Conservation (phyloP, 108 stramenopile species). For the Parietichytrium sp. region DNA sequence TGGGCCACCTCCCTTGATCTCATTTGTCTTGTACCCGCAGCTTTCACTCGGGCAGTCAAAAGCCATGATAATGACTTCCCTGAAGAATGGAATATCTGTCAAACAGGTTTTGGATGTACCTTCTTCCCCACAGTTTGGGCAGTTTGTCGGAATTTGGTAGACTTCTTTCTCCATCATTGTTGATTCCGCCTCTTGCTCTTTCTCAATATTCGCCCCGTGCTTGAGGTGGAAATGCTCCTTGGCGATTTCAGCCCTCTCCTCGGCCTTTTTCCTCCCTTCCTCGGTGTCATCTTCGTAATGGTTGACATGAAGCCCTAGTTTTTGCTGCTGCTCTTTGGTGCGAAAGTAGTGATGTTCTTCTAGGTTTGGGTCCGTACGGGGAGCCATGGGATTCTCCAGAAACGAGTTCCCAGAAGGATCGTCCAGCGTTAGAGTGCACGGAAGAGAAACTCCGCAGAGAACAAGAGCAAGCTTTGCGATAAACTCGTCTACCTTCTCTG, state of each 20-base stretch:
- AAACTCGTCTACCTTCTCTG: slow-evolving; percentile 5
- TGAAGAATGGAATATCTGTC: slow-evolving; percentile 86
- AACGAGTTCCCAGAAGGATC: slow-evolving; percentile 68
- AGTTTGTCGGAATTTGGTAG: slow-evolving; percentile 41
- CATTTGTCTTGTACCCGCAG: slow-evolving; percentile 77
- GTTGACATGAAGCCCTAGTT: slow-evolving; percentile 39
- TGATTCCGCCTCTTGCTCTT: background rate
- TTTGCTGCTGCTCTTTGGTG: slow-evolving; percentile 42
- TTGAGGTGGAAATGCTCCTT: background rate
- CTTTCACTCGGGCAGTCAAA: slow-evolving; percentile 67
- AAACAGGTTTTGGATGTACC: slow-evolving; percentile 69
- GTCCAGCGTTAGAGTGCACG: slow-evolving; percentile 56
- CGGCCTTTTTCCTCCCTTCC: slow-evolving; percentile 23
- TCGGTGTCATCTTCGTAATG: slow-evolving; percentile 48
- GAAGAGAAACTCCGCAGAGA: slow-evolving; percentile 32
- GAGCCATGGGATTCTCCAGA: slow-evolving; percentile 62
- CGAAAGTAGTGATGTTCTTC: slow-evolving; percentile 38
- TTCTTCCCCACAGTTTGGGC: slow-evolving; percentile 53
- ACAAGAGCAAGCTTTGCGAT: slow-evolving; percentile 38
- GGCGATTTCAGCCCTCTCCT: background rate
- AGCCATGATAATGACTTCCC: slow-evolving; percentile 85
- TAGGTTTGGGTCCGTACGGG: slow-evolving; percentile 53
- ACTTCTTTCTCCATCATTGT: slow-evolving; percentile 42
- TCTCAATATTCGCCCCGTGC: background rate
- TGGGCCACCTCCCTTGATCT: slow-evolving; percentile 81